These are phyloP conservation scores for Cutaneotrichosporon mucoides DNA, from an alignment of 1,284 basidiomycete species.

Conservation along the genomic window DNA sequence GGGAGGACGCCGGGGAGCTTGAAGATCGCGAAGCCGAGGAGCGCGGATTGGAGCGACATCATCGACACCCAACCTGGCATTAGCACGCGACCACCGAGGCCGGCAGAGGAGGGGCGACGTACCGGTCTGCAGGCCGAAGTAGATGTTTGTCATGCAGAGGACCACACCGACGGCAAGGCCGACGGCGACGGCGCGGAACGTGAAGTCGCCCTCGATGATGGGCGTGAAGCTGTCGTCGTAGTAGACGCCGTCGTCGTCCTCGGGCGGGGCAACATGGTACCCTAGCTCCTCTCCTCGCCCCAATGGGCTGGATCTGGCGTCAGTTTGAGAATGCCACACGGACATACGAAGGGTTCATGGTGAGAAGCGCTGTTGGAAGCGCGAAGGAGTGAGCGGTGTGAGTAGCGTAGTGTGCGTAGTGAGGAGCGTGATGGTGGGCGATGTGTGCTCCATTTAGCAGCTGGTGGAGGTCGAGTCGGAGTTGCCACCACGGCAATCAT, in stretches of 20 bases:
- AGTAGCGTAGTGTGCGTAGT: too few species aligned
- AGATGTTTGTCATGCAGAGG: constrained; percentile 50
- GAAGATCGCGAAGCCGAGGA: constrained; percentile 86
- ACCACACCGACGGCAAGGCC: constrained; percentile 46
- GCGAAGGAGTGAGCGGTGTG: too few species aligned
- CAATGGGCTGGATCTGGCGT: constrained; percentile 23
- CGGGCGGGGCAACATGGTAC: constrained; percentile 12
- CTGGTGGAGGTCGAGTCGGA: neutral
- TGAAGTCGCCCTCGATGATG: constrained; percentile 40
- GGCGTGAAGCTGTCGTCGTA: constrained; percentile 22
- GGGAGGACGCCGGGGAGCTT: constrained; percentile 58
- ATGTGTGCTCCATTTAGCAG: too few species aligned
- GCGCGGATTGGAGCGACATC: constrained; percentile 92
- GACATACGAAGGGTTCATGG: too few species aligned
- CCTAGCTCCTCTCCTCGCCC: constrained; percentile 11
- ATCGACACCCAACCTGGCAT: constrained; percentile 49
- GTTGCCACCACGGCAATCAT: neutral
- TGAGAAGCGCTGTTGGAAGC: too few species aligned
- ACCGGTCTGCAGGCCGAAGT: constrained; percentile 50
- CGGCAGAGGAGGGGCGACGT: neutral
- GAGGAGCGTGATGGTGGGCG: too few species aligned
- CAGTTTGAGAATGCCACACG: too few species aligned
- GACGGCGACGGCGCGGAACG: constrained; percentile 43
- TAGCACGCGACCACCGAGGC: neutral
- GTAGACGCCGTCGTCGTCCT: constrained; percentile 8